Evolutionary conservation across 305 asterid genomes (phyloP).

Genomic region (Fraxinus platypoda): DNA sequence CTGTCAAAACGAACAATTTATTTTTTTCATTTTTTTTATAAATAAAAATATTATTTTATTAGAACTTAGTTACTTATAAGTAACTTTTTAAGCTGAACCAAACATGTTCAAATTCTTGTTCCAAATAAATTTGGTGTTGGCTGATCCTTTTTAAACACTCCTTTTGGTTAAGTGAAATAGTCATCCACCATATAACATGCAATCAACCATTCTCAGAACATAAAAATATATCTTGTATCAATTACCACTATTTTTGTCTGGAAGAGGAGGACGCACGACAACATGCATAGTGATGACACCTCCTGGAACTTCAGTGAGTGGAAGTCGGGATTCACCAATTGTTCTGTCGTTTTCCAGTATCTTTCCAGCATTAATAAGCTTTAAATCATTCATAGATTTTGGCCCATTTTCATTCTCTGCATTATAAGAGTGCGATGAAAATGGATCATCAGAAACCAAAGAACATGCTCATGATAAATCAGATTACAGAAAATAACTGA

Average conservation of each 20-base stretch:
- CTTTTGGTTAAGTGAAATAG: background rate
- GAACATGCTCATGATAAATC: background rate
- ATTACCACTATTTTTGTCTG: constrained; percentile 71
- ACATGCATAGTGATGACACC: constrained; percentile 87
- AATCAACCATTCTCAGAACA: background rate
- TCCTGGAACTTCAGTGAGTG: constrained; percentile 84
- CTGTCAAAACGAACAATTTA: background rate
- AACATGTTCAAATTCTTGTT: background rate
- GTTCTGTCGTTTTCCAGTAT: constrained; percentile 84
- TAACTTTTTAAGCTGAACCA: background rate
- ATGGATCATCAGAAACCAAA: background rate
- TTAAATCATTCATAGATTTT: constrained; percentile 65
- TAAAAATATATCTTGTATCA: background rate
- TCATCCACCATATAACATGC: background rate
- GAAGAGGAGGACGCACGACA: constrained; percentile 73
- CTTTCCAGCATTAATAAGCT: constrained; percentile 82
- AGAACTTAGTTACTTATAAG: background rate
- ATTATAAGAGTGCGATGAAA: constrained; percentile 17
- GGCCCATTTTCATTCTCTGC: constrained; percentile 84
- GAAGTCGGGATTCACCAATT: constrained; percentile 77
- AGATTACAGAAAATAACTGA: background rate
- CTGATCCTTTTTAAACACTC: background rate
- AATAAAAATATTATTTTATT: background rate
- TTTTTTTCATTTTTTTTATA: background rate
- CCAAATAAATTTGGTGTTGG: background rate